Conservation (phyloP, 1,139 yeast genomes). For the Tardiomyces blankii region DNA sequence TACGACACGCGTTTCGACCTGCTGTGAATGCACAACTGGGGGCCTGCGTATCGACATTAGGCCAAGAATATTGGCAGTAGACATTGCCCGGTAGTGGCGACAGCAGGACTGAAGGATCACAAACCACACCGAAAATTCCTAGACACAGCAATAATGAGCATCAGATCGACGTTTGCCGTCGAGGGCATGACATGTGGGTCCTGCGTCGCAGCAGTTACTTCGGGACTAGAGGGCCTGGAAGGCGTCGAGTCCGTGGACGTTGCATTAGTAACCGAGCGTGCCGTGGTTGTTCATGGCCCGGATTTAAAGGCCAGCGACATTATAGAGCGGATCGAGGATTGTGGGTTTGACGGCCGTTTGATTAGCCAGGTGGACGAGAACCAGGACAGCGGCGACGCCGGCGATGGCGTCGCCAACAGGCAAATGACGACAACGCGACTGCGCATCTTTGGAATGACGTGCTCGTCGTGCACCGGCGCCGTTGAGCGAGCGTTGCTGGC, state of each 20-base stretch:
- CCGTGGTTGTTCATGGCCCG: slow-evolving; percentile 39
- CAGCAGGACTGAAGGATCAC: too few species aligned
- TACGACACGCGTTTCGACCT: too few species aligned
- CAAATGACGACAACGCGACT: slow-evolving; percentile 13
- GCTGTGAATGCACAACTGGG: too few species aligned
- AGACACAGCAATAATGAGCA: not conserved
- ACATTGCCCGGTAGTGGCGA: too few species aligned
- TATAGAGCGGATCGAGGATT: slow-evolving; percentile 48
- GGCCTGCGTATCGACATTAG: too few species aligned
- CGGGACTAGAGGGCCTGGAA: slow-evolving; percentile 34
- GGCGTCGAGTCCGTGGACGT: slow-evolving; percentile 48
- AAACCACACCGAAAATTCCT: not conserved
- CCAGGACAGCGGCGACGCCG: not conserved
- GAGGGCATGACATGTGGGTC: slow-evolving; percentile 86
- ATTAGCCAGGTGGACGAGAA: slow-evolving; percentile 31
- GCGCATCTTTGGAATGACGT: slow-evolving; percentile 48
- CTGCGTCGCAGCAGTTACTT: slow-evolving; percentile 56
- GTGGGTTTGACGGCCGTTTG: slow-evolving; percentile 57
- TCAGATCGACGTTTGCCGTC: slow-evolving; percentile 8
- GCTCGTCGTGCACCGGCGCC: slow-evolving; percentile 45
- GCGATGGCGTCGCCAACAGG: slow-evolving; percentile 8
- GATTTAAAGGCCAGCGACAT: slow-evolving; percentile 27
- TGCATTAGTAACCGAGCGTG: slow-evolving; percentile 67
- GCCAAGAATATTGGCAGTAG: too few species aligned
- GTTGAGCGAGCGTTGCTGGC: slow-evolving; percentile 36